Percentiles rank a stretch among this genome's conserved stretches.
These are phyloP conservation scores for Trypanosoma brucei DNA, from an alignment of 208 protist species.

Conservation along the genomic window DNA sequence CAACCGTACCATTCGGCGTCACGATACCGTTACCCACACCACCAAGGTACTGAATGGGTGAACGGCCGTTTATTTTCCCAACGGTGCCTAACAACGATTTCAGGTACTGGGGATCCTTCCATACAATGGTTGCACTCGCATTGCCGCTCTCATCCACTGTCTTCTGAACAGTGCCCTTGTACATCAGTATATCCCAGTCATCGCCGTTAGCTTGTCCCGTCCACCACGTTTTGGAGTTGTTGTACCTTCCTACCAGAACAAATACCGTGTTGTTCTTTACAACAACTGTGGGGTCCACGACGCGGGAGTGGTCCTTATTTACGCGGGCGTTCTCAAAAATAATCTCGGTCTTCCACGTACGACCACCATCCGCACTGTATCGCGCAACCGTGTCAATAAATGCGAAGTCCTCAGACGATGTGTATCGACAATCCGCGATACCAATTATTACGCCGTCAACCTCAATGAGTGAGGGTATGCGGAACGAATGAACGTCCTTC, in stretches of 20 bases:
- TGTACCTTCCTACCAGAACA: conserved; percentile 8
- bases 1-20: conserved; percentile 5
- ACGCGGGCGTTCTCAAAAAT: neutral
- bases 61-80: neutral
- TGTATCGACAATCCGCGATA: conserved; percentile 1
- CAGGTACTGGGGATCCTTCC: neutral
- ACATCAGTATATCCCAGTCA: conserved; percentile 1
- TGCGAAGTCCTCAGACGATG: neutral
- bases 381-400: conserved; percentile 5
- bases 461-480: conserved; percentile 1
- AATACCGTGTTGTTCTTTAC: conserved; percentile 17
- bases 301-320: neutral
- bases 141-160: neutral
- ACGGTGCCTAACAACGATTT: neutral
- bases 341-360: conserved; percentile 3
- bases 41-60: conserved; percentile 3
- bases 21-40: conserved; percentile 4
- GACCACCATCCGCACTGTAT: conserved; percentile 3
- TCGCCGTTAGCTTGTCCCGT: neutral
- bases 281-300: conserved; percentile 3
- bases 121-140: neutral
- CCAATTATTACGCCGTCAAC: conserved; percentile 8
- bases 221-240: neutral
- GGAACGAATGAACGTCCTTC: neutral
- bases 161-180: conserved; percentile 5